phyloP scores from a whole-genome alignment of 2,329 filamentous ascomycete species.

The Diaporthe vaccinii region DNA sequence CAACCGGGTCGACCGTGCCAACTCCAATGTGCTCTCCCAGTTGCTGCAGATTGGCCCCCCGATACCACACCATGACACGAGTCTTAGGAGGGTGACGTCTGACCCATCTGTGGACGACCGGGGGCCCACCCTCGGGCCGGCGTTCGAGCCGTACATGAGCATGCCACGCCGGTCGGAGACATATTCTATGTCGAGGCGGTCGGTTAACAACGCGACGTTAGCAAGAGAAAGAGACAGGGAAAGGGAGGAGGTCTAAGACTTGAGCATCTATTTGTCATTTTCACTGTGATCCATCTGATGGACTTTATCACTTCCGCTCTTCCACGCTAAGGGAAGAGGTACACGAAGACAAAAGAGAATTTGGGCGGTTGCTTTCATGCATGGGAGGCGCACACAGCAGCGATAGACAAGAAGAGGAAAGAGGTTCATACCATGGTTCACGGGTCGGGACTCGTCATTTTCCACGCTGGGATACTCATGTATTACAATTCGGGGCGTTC shows the following conservation, averaged over 20 bases:
- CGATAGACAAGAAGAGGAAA: constrained; percentile 20
- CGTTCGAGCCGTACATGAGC: constrained; percentile 30
- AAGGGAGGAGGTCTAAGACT: constrained; percentile 34
- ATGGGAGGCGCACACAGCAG: constrained; percentile 37
- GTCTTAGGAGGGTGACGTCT: constrained; percentile 25
- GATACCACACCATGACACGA: constrained; percentile 47
- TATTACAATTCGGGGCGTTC: constrained; percentile 4
- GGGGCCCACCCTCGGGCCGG: not conserved
- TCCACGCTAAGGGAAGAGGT: not conserved
- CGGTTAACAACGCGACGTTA: constrained; percentile 30
- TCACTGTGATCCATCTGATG: not conserved
- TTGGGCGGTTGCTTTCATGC: constrained; percentile 15
- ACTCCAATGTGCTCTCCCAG: constrained; percentile 59
- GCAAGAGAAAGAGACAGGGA: constrained; percentile 29
- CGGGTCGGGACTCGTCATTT: constrained; percentile 6
- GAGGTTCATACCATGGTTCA: constrained; percentile 15
- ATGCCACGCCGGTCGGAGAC: constrained; percentile 38
- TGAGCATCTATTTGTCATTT: not conserved
- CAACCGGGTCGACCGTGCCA: constrained; percentile 48
- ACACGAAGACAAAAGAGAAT: not conserved
- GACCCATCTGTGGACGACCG: constrained; percentile 33
- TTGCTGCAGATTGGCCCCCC: constrained; percentile 64
- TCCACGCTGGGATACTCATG: not conserved
- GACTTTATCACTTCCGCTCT: not conserved
- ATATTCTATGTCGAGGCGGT: constrained; percentile 39